phyloP scores from a whole-genome alignment of 805 yeast genomes.

The Suhomyces faveliae region DNA sequence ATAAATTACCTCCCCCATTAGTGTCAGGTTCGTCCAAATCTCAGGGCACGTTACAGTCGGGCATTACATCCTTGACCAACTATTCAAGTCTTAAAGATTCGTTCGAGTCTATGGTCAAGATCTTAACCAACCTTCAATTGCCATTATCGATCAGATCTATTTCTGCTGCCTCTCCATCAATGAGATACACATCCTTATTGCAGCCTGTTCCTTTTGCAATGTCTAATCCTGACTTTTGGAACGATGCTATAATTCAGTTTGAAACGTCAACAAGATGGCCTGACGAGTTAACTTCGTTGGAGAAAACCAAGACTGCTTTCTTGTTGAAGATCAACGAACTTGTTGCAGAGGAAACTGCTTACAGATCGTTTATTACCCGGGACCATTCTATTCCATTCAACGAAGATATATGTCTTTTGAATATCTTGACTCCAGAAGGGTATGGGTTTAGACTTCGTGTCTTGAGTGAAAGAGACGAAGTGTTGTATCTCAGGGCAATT shows the following conservation, averaged over 20 bases:
- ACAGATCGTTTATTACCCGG: slow-evolving; percentile 58
- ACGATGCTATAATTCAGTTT: slow-evolving; percentile 79
- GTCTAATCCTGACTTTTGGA: slow-evolving; percentile 74
- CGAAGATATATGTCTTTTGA: slow-evolving; percentile 53
- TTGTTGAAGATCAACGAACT: slow-evolving; percentile 58
- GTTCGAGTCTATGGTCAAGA: slow-evolving; percentile 51
- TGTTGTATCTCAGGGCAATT: slow-evolving; percentile 69
- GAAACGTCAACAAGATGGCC: slow-evolving; percentile 96
- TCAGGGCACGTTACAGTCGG: slow-evolving; percentile 14
- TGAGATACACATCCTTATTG: slow-evolving; percentile 72
- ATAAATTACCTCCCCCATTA: slow-evolving; percentile 57
- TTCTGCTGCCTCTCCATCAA: slow-evolving; percentile 68
- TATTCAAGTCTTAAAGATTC: slow-evolving; percentile 35
- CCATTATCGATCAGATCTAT: slow-evolving; percentile 75
- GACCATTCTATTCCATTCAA: slow-evolving; percentile 70
- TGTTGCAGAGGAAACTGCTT: slow-evolving; percentile 49
- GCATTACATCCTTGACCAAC: slow-evolving; percentile 31
- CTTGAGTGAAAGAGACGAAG: slow-evolving; percentile 80
- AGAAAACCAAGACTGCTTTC: slow-evolving; percentile 88
- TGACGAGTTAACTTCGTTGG: slow-evolving; percentile 79
- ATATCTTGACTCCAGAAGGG: slow-evolving; percentile 83
- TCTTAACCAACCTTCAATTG: slow-evolving; percentile 46
- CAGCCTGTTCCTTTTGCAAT: slow-evolving; percentile 82
- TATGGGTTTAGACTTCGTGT: slow-evolving; percentile 79
- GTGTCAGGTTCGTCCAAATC: slow-evolving; percentile 57